Base-by-base conservation (phyloP, 164 flowering plant genomes). In the Annona cherimola region DNA sequence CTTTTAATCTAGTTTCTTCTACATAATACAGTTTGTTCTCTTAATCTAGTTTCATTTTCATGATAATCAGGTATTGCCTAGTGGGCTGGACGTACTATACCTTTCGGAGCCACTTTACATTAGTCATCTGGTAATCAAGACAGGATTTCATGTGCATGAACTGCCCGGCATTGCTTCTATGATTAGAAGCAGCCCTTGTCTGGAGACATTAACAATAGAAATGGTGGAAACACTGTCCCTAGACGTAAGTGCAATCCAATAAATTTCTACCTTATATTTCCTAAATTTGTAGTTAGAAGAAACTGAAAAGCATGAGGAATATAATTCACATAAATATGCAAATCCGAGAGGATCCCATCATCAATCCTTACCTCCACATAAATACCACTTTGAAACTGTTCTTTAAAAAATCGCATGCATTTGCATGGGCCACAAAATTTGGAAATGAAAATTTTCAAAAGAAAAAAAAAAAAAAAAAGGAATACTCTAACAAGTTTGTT, bases 81-180 rank as follows among this genome's bases (percentile, higher is more conserved):
- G 45, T 42, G n/a, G 45, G n/a, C n/a, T 7, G 67, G 67, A 64
- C 40, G 3, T 45, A 40, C 14, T 64, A 1, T 14, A 42, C 45
- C 8, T 64, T 12, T 7, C 67, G 12, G 2, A 26, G 12, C 19
- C 20, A 64, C 42, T 64, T 1, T 12, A 18, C 16, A 9, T 64
- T 39, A 64, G 42, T 43, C 67, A 64, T 64, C 42, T 64, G 67
- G 42, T 41, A 64, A 14, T 64, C 41, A 64, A 64, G 42, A 64
- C 45, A 19, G 67, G 67, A 14, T 3, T 64, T 4, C 45, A 64
- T 64, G 39, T 3, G 8, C 6, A 64, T 14, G 67, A 64, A 42
- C 67, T 64, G 2, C 67, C 67, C 4, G 67, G 67, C 9, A 64
- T 64, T 9, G 67, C 67, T 35, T 64, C 12, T n/a, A 11, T 64